phyloP scores from a whole-genome alignment of 129 eudicot genomes.

The Mikania micrantha region DNA sequence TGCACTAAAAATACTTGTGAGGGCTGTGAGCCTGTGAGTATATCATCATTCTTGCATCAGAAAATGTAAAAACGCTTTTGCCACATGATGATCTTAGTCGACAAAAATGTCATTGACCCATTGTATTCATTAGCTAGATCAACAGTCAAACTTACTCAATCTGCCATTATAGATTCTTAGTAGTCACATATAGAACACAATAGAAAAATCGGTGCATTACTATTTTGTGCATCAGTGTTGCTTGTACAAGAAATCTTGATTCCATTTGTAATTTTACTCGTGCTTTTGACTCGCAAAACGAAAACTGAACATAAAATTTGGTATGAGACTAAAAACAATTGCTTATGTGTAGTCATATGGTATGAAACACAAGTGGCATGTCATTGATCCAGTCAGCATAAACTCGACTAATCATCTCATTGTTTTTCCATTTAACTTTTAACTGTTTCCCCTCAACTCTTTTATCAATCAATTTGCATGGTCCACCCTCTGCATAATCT shows the following conservation, averaged over 20 bases:
- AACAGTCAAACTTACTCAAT: constrained; percentile 36
- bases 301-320: neutral
- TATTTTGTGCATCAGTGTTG: neutral
- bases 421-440: constrained; percentile 33
- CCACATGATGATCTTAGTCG: constrained; percentile 60
- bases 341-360: neutral
- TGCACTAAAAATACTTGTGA: constrained; percentile 58
- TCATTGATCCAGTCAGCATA: constrained; percentile 76
- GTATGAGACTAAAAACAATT: neutral
- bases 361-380: neutral
- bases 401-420: constrained; percentile 38
- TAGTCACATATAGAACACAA: constrained; percentile 1
- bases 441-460: constrained; percentile 16
- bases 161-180: constrained; percentile 12
- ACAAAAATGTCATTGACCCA: constrained; percentile 72
- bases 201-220: neutral
- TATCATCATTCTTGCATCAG: constrained; percentile 53
- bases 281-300: too few species aligned
- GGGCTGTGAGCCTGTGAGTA: constrained; percentile 65
- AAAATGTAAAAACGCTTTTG: constrained; percentile 44
- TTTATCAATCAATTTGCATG: constrained; percentile 1
- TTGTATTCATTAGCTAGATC: constrained; percentile 69
- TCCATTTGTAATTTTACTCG: constrained; percentile 6
- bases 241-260: neutral
- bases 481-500: constrained; percentile 1